Evolutionary conservation across 805 yeast species (phyloP).

Genomic region (Blastobotrys attinorum): DNA sequence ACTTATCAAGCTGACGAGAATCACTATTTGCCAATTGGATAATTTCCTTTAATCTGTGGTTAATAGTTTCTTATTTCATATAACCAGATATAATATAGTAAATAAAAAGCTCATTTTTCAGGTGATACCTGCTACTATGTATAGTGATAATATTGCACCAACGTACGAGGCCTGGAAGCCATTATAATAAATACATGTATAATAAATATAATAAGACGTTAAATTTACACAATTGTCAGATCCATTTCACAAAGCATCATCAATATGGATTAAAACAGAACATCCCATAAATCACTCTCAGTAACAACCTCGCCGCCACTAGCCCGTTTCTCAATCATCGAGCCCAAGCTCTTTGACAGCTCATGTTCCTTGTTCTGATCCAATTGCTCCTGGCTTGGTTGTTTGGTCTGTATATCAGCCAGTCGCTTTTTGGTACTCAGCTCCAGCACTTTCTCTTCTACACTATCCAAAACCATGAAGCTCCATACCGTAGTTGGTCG

Average conservation of each 20-base stretch:
- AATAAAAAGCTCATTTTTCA: no score
- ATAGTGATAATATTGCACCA: no score
- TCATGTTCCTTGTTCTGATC: slow-evolving; percentile 48
- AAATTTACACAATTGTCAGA: no score
- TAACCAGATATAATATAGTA: no score
- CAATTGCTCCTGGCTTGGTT: slow-evolving; percentile 18
- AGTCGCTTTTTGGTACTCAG: slow-evolving; percentile 56
- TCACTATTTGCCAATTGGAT: neutral
- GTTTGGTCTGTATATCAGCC: slow-evolving; percentile 11
- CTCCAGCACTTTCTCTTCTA: slow-evolving; percentile 81
- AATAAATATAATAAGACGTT: no score
- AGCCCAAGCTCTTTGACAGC: slow-evolving; percentile 43
- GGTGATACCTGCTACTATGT: no score
- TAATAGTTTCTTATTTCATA: neutral
- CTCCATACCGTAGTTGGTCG: slow-evolving; percentile 84
- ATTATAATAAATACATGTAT: no score
- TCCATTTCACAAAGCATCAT: no score
- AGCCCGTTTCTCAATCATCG: slow-evolving; percentile 37
- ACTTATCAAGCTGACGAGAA: slow-evolving; percentile 5
- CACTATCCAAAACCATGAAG: slow-evolving; percentile 74
- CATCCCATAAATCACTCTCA: slow-evolving; percentile 53
- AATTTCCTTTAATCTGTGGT: neutral
- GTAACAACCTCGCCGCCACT: slow-evolving; percentile 54
- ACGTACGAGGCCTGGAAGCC: no score
- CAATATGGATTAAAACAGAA: slow-evolving; percentile 37